Evolutionary conservation across 202 grass and related monocot genomes (phyloP), one percentile per base, ranked within the genome.

Genomic region (Cymbopogon flexuosus): DNA sequence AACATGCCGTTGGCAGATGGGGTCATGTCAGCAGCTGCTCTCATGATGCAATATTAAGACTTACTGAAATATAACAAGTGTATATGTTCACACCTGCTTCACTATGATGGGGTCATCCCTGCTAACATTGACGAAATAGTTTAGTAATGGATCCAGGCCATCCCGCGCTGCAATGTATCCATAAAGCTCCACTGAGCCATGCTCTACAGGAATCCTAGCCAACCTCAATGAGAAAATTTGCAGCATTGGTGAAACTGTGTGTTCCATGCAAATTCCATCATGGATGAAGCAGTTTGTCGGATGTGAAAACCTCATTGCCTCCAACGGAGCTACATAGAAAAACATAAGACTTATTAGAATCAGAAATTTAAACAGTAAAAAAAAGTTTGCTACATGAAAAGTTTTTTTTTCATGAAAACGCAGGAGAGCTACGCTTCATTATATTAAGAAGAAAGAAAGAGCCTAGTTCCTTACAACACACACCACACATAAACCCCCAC

Each of bases 111-210:
- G 68, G 16, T 72, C 68, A 51, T 72, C 68, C 56, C 67, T 62
- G 27, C 41, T 64, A 75, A 75, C 1, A 21, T 74, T 83, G 59
- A 83, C 1, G 23, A 83, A 8, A 42, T 83, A 83, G 75, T 83
- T 83, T 30, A 75, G 70, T 12, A 75, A 66, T 41, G 33, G 14
- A 57, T 83, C 47, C 45, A 54, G 5, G 30, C 0, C n/a, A 41
- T 75, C 80, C 45, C 60, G 31, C 1, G 6, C 5, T 36, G 45
- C 80, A 21, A 83, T 83, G 34, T 83, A 83, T 83, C 80, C 80
- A 75, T 83, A 75, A 47, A 83, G 65, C 80, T 75, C 80, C 10
- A 75, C 33, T 16, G 45, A 56, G 14, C 80, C 22, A 75, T 7
- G 1, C 3, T 40, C 61, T 19, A 14, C 15, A 30, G 43, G 60